Base-by-base conservation (phyloP, 192 early-diverging fungal genomes). In the Linnemannia zychae region DNA sequence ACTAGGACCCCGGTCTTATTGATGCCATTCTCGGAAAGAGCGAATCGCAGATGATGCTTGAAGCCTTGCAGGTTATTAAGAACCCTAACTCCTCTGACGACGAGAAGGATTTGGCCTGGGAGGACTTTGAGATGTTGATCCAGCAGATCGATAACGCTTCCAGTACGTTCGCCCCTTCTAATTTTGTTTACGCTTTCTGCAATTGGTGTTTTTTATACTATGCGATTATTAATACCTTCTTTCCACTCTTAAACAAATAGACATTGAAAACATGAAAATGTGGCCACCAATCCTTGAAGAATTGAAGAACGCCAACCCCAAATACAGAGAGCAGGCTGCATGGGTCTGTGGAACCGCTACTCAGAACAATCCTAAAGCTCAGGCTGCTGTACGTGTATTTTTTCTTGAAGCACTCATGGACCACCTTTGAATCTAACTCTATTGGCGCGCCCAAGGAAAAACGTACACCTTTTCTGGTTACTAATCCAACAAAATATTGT, bases 291-390 rank as follows among this genome's bases (percentile, higher is more conserved):
- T 99, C 22, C 71, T 98, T 60, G 78, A 79, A n/a, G 87, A 89
- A 48, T 69, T 93, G 67, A 76, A 76, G 22, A 89, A 92, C 49
- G 67, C 76, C 1, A 92, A 94, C 50, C 80, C 88, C 0, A 80
- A 88, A 70, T 75, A 97, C 36, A 91, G 97, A 48, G 88, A 90
- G 48, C 93, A 92, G 46, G 93, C 93, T 6, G 93, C 95, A 28
- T 99, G 98, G 98, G 94, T 98, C 16, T 92, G 96, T 72, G 97
- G 97, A 13, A 99, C 98, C 15, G 94, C 95, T 4, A 93, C 98
- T 11, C 97, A 99, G 86, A 97, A 99, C 88, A 99, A 99, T 82
- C 91, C 93, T 31, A 89, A 90, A 40, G 95, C 96, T 7, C 97
- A 99, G 84, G 81, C 89, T 22, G 94, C 93, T 33, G 91, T 92